phyloP scores from a whole-genome alignment of 495 filamentous ascomycete species.

The Trichoderma parareesei region DNA sequence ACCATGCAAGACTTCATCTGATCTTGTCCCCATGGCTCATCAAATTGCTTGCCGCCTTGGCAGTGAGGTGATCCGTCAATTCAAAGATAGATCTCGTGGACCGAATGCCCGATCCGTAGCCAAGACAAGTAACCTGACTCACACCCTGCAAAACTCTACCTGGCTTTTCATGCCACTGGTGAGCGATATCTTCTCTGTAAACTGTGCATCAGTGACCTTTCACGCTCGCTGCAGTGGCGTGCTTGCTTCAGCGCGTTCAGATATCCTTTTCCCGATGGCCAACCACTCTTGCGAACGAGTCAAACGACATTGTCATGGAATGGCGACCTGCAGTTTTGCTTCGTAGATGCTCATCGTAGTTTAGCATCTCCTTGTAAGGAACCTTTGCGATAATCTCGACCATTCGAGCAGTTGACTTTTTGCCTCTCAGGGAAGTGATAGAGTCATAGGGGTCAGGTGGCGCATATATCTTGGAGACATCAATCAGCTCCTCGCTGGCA shows the following conservation, averaged over 20 bases:
- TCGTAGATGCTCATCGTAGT: constrained; percentile 84
- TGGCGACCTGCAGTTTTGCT: constrained; percentile 84
- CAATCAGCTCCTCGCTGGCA: constrained; percentile 38
- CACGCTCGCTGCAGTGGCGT: background rate
- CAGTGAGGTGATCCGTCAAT: background rate
- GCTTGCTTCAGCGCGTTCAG: background rate
- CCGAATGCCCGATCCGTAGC: background rate
- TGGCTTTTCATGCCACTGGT: background rate
- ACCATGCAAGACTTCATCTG: background rate
- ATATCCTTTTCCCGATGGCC: constrained; percentile 40
- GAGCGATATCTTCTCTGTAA: background rate
- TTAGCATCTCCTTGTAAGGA: constrained; percentile 93
- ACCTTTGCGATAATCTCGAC: constrained; percentile 68
- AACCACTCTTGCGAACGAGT: constrained; percentile 81
- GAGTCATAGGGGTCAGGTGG: constrained; percentile 78
- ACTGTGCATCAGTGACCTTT: background rate
- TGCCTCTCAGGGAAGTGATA: constrained; percentile 33
- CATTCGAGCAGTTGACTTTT: constrained; percentile 33
- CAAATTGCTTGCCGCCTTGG: background rate
- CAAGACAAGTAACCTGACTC: background rate
- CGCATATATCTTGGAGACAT: constrained; percentile 66
- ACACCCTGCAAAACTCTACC: background rate
- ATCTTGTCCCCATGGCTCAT: background rate
- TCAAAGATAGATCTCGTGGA: background rate
- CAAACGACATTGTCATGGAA: constrained; percentile 84